Conservation (phyloP, 257 asterid species). For the Jaltomata sinuosa region DNA sequence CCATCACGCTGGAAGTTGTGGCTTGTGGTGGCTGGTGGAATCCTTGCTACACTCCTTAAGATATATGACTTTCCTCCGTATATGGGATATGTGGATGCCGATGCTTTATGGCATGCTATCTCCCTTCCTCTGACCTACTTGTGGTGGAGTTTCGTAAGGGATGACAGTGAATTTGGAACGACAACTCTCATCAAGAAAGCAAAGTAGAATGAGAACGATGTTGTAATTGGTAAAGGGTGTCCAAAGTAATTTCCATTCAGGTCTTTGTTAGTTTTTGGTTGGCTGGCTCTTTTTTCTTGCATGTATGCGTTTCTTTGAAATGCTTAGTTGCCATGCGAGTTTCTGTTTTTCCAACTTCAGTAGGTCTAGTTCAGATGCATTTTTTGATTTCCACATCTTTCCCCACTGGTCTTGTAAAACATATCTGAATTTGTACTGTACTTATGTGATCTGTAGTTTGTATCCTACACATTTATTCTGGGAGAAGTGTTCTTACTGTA, state of each 20-base stretch:
- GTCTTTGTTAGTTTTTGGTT: not conserved
- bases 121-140: constrained; percentile 63
- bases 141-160: constrained; percentile 82
- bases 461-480: not conserved
- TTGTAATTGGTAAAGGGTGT: not conserved
- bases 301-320: not conserved
- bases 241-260: not conserved
- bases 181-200: constrained; percentile 46
- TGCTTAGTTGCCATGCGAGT: not conserved
- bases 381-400: not conserved
- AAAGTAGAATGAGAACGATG: constrained; percentile 15
- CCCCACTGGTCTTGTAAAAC: not conserved
- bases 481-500: not conserved
- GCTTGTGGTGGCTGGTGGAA: constrained; percentile 55
- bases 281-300: not conserved
- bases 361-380: not conserved
- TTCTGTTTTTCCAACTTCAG: not conserved
- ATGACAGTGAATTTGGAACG: constrained; percentile 65
- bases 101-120: constrained; percentile 73
- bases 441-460: not conserved
- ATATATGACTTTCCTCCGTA: constrained; percentile 71
- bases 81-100: constrained; percentile 66
- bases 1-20: constrained; percentile 70
- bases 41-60: constrained; percentile 50
- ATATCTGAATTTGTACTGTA: not conserved